Percentiles rank a stretch among this genome's conserved stretches.
Evolutionary conservation across 352 stramenopile species (phyloP).

Genomic region (Pythium myriotylum): DNA sequence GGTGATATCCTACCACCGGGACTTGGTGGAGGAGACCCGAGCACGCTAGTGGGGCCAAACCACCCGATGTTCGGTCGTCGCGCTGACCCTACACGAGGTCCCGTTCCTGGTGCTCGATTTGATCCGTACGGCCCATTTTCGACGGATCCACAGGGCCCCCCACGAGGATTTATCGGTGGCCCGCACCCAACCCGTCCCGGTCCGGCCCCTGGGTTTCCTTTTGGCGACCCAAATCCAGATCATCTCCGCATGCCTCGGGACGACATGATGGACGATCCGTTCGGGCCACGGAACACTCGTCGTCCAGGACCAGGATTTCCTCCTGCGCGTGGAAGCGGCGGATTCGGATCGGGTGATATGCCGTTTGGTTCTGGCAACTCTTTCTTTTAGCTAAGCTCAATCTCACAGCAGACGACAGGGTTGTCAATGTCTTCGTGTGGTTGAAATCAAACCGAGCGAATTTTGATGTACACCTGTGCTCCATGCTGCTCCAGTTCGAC

Average conservation of each 20-base stretch:
- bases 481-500: too few species aligned
- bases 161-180: conserved; percentile 42
- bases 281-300: conserved; percentile 38
- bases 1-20: conserved; percentile 68
- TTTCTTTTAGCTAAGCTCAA: conserved; percentile 47
- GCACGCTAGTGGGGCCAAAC: conserved; percentile 75
- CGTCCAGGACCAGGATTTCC: conserved; percentile 19
- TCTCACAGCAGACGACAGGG: background rate
- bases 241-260: conserved; percentile 78
- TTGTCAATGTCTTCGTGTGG: too few species aligned
- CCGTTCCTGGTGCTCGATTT: conserved; percentile 76
- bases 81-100: conserved; percentile 53
- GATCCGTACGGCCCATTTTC: conserved; percentile 77
- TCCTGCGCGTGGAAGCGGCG: conserved; percentile 28
- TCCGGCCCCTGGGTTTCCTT: conserved; percentile 61
- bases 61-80: conserved; percentile 73
- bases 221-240: conserved; percentile 76
- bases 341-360: conserved; percentile 29
- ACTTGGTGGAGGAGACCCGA: conserved; percentile 61
- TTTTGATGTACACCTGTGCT: too few species aligned
- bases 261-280: conserved; percentile 58
- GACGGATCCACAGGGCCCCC: conserved; percentile 48
- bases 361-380: conserved; percentile 70
- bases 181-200: conserved; percentile 34
- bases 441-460: too few species aligned